phyloP scores from a whole-genome alignment of 768 basidiomycete genomes.

The Leucosporidium scottii region DNA sequence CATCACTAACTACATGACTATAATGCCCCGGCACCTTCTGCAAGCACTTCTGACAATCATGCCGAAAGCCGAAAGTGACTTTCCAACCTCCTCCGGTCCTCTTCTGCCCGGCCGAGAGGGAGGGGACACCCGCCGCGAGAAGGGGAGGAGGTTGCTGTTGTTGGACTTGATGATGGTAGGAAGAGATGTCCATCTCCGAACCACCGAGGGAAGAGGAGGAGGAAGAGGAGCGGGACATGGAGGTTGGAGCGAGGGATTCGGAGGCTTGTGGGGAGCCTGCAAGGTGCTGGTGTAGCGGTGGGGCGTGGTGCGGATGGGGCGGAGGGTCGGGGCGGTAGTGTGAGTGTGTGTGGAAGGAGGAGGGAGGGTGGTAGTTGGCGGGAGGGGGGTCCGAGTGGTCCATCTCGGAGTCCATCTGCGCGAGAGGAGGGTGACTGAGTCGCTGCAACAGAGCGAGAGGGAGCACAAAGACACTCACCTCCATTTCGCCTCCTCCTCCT shows the following conservation, averaged over 20 bases:
- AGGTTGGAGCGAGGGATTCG: too few species aligned
- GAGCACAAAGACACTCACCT: too few species aligned
- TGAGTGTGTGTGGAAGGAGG: background rate
- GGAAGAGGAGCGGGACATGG: constrained; percentile 10
- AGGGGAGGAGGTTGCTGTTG: background rate
- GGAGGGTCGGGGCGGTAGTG: background rate
- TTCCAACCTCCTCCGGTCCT: constrained; percentile 13
- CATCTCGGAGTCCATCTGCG: background rate
- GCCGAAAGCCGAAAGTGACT: constrained; percentile 27
- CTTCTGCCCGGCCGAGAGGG: too few species aligned
- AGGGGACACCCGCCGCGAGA: too few species aligned
- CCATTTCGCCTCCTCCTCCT: background rate
- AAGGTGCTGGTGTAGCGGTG: constrained; percentile 22
- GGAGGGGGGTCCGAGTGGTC: background rate
- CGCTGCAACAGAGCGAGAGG: too few species aligned
- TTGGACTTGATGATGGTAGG: background rate
- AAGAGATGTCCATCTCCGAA: background rate
- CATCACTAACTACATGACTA: too few species aligned
- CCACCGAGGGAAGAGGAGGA: background rate
- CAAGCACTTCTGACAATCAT: constrained; percentile 25
- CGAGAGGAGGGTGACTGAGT: background rate
- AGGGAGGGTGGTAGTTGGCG: background rate
- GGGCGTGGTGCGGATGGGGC: constrained; percentile 16
- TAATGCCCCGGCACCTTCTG: background rate
- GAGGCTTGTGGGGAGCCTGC: constrained; percentile 19